Evolutionary conservation across 139 green algal genomes (phyloP).

Genomic region (Zygnema cylindricum): DNA sequence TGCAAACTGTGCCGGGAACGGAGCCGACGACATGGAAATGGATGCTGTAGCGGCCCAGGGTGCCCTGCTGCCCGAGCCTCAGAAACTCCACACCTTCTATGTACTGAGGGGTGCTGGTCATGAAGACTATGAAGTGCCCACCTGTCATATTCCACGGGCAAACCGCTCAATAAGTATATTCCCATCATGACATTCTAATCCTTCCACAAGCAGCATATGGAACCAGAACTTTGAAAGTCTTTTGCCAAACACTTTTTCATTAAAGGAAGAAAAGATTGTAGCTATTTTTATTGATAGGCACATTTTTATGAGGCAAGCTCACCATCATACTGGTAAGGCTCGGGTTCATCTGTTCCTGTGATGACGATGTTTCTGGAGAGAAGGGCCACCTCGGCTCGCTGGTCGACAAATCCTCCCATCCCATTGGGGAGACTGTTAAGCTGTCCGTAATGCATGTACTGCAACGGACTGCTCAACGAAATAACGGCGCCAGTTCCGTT

Average conservation of each 20-base stretch:
- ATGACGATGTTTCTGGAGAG: conserved; percentile 32
- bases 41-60: conserved; percentile 72
- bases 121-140: conserved; percentile 48
- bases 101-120: conserved; percentile 19
- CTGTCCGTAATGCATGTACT: conserved; percentile 36
- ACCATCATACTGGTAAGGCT: conserved; percentile 19
- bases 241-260: not conserved
- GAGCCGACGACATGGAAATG: conserved; percentile 78
- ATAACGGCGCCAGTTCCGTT: not conserved
- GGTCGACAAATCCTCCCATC: conserved; percentile 2
- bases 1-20: not conserved
- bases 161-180: not conserved
- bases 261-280: not conserved
- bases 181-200: not conserved
- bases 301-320: not conserved
- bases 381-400: conserved; percentile 22
- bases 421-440: not conserved
- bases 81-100: conserved; percentile 31
- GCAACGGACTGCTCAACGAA: not conserved
- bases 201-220: no score
- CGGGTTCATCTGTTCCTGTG: not conserved
- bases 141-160: conserved; percentile 1
- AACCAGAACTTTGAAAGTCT: no score
- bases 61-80: conserved; percentile 48
- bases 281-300: not conserved